Conservation (phyloP, 164 flowering plant genomes). For the Liquidambar formosana region DNA sequence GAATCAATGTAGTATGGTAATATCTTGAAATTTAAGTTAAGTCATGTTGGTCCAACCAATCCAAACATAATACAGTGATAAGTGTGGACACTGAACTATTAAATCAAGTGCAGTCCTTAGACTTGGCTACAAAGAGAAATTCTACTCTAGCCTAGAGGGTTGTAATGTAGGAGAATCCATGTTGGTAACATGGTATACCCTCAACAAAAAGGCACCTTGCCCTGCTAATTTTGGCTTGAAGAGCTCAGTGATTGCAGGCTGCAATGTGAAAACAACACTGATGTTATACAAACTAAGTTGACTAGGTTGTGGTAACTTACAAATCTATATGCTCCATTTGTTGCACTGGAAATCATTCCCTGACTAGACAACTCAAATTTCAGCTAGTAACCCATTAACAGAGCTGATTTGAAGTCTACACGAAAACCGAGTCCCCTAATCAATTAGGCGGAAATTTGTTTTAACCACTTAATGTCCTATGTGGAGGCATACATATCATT, state of each 20-base stretch:
- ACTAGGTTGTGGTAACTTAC: not conserved
- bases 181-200: not conserved
- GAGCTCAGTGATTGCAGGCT: not conserved
- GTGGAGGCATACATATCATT: no score
- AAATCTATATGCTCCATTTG: not conserved
- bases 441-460: no score
- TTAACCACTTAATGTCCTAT: no score
- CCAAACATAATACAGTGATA: not conserved
- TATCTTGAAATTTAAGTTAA: not conserved
- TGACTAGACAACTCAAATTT: no score
- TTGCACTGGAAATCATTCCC: not conserved
- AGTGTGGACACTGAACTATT: not conserved
- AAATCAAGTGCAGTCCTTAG: not conserved
- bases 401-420: no score
- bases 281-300: not conserved
- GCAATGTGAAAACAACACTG: not conserved
- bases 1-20: no score
- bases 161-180: no score
- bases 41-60: not conserved
- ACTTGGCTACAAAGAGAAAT: not conserved
- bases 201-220: not conserved
- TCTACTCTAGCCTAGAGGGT: not conserved
- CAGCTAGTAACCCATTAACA: no score
- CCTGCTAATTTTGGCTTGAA: not conserved
- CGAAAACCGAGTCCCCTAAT: no score